A percentile compares a stretch with the other conserved stretches of the same genome.
phyloP scores from a whole-genome alignment of 371 early-diverging fungal species.

The Saksenaea vasiformis region DNA sequence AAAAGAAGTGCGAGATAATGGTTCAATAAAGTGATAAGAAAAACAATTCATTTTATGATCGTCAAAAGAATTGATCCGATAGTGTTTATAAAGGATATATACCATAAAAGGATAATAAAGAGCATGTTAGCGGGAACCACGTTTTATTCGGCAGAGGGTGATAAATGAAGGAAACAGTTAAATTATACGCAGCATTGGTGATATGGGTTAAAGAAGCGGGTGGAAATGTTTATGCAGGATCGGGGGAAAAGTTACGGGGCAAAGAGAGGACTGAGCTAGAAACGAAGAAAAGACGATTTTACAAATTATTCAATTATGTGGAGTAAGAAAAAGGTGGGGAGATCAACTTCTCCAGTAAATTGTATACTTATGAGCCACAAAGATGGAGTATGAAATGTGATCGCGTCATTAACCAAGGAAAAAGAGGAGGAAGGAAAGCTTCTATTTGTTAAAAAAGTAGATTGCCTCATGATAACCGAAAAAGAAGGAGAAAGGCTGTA shows the following conservation, averaged over 20 bases:
- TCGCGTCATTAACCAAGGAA: background rate
- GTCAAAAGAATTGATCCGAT: background rate
- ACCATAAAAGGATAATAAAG: background rate
- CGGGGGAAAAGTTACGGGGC: background rate
- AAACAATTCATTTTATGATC: background rate
- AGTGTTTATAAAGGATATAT: background rate
- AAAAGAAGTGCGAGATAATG: too few relatives aligned
- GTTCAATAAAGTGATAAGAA: background rate
- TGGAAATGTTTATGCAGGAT: background rate
- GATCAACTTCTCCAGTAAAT: background rate
- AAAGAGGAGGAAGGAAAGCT: background rate
- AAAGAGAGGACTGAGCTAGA: background rate
- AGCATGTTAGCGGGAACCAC: background rate
- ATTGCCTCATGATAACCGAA: conserved; percentile 6
- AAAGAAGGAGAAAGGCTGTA: background rate
- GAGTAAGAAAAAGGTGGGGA: conserved; percentile 7
- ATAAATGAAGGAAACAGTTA: too few relatives aligned
- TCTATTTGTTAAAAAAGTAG: background rate
- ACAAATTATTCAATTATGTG: background rate
- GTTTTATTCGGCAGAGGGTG: background rate
- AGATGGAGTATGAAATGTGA: background rate
- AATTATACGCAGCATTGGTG: too few relatives aligned
- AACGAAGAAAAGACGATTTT: background rate
- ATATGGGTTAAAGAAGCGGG: background rate
- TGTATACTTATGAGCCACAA: background rate